Base-by-base conservation (phyloP, 305 asterid species). In the Stenogyne calaminthoides region DNA sequence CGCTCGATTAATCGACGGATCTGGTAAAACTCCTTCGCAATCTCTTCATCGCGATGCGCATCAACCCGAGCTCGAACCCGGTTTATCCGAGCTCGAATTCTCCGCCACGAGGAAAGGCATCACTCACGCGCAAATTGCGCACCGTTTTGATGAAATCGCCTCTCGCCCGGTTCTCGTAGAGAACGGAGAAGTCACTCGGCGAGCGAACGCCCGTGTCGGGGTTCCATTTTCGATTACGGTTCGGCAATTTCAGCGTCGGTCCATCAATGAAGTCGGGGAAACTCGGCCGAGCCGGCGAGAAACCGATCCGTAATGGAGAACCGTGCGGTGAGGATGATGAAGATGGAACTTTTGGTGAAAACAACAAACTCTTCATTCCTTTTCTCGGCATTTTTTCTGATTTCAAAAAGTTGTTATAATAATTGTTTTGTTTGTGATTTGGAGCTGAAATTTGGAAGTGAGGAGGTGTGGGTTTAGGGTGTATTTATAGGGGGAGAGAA, bases 21-120 rank as follows among this genome's bases (percentile, higher is more conserved):
- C 83, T 88, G 97, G 82, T 91, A 87, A 61, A 93, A 89, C 84
- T 93, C 98, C 77, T 89, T 91, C 79, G 90, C 3, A 93, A 84
- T 47, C 96, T 75, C 73, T 86, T 87, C 96, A 91, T 89, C 0
- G 98, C 96, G 25, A 82, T 82, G 67, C 87, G 89, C 97, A 91
- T 93, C 54, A 91, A 78, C 81, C 52, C 91, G 91, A 0, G 93
- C 92, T 1, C 84, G 88, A 15, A 69, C 67, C n/a, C 16, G 89
- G 70, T 9, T 87, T 91, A 0, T 82, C 92, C 0, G 97, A 87
- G 76, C 66, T 65, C 1, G 95, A 72, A n/a, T 80, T 80, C 70
- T 89, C 97, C 9, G 32, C 52, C 18, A 77, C 82, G 6, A 82
- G 71, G 18, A 88, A 80, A 12, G 84, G 95, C 96, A 93, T 89